phyloP scores from a whole-genome alignment of 768 basidiomycete genomes.

The Podaxis sp. region DNA sequence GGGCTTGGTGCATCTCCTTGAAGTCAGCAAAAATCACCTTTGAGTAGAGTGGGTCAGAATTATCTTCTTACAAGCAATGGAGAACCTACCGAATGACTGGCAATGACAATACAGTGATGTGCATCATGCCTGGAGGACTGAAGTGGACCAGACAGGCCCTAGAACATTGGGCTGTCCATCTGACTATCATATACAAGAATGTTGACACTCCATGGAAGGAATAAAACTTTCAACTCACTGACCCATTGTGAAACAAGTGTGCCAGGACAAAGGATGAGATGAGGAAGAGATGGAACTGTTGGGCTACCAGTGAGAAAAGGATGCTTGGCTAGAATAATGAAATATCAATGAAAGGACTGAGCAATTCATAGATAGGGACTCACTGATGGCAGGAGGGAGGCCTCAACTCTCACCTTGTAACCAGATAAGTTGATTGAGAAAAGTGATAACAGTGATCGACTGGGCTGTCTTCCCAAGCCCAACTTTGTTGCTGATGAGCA shows the following conservation, averaged over 20 bases:
- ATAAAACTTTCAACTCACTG: constrained; percentile 16
- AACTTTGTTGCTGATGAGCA: constrained; percentile 24
- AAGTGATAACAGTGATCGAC: constrained; percentile 17
- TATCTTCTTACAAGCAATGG: not conserved
- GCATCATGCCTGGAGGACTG: constrained; percentile 12
- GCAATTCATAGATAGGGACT: not conserved
- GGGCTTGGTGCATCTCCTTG: not conserved
- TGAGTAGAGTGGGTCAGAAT: not conserved
- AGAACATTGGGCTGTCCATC: constrained; percentile 16
- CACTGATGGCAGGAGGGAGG: constrained; percentile 23
- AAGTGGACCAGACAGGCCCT: constrained; percentile 18
- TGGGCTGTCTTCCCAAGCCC: constrained; percentile 30
- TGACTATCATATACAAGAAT: constrained; percentile 23
- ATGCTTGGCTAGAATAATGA: constrained; percentile 1
- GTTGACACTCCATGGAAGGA: constrained; percentile 17
- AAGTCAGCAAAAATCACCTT: constrained; percentile 20
- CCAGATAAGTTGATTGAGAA: constrained; percentile 15
- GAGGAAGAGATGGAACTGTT: constrained; percentile 15
- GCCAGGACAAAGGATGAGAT: constrained; percentile 25
- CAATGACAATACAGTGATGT: constrained; percentile 21
- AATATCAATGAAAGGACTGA: not conserved
- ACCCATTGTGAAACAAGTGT: constrained; percentile 24
- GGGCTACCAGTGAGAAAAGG: constrained; percentile 14
- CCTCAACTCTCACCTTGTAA: not conserved
- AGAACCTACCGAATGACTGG: constrained; percentile 23